Base-by-base conservation (phyloP, 768 basidiomycete species). In the Suillus discolor region DNA sequence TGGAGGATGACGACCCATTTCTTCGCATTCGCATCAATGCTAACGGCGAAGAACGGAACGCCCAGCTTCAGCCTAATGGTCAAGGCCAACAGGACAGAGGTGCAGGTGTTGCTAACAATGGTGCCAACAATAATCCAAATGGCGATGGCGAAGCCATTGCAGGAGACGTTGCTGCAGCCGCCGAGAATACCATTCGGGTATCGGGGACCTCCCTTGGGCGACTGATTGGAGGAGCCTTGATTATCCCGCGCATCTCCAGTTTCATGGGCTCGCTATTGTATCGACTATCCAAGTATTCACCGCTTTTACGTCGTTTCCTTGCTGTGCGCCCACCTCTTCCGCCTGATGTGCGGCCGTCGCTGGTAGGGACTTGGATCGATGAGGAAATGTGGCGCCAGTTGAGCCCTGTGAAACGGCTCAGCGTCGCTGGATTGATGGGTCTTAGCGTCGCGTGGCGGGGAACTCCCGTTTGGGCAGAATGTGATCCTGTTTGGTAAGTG, bases 401-500 rank as follows among this genome's bases (percentile, higher is more conserved):
- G 64, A 72, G 73, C 23, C 41, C 67, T 51, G 42, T 74, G 54
- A 70, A 62, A 60, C 72, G 72, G 68, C 45, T 77, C 0, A 71
- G 76, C 9, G 62, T 76, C 25, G 72, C 73, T 38, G 66, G 79
- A 31, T 62, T 71, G 64, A 64, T 85, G 61, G 79, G 84, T 0
- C 70, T 87, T 68, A 79, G 80, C 41, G 79, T 85, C 9, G 79
- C 85, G 0, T 83, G 83, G 80, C 82, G 85, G 20, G 88, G 87
- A 28, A 85, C 86, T 28, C 81, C 82, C 60, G 81, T 82, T n/a
- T 90, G 89, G 86, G 80, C 84, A 5, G 85, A 86, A 68, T 82
- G 83, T 53, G 91, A 92, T 74, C 91, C 91, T 16, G 88, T 92
- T 18, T 93, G 91, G 91, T 88, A 64, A 60, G 72, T 54, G 7